A percentile compares a stretch with the other conserved stretches of the same genome.
Evolutionary conservation across 306 rosid genomes (phyloP).

Genomic region (Castanea crenata): DNA sequence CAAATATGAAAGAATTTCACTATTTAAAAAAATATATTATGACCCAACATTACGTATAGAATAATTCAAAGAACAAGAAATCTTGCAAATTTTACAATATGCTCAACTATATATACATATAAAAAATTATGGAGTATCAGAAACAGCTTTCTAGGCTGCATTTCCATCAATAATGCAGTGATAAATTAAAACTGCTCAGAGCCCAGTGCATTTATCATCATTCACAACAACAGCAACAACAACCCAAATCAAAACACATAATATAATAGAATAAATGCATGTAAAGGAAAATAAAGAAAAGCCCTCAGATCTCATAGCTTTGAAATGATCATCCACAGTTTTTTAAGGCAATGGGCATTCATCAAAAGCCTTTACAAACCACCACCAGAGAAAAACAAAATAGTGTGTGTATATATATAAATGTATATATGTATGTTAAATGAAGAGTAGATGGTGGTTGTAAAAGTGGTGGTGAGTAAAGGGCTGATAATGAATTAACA

Average conservation of each 20-base stretch:
- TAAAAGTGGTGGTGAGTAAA: not conserved
- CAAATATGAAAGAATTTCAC: no score
- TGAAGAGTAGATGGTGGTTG: not conserved
- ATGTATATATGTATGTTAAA: not conserved
- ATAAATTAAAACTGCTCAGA: slow-evolving; percentile 27
- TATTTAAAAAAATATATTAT: not conserved
- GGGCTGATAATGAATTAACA: slow-evolving; percentile 22
- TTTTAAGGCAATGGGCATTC: slow-evolving; percentile 22
- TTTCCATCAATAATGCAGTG: slow-evolving; percentile 22
- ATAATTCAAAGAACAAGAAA: no score
- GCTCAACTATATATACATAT: no score
- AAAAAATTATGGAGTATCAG: slow-evolving; percentile 1
- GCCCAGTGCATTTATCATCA: slow-evolving; percentile 43
- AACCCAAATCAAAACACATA: no score
- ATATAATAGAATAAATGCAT: no score
- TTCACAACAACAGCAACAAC: not conserved
- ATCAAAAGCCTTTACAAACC: slow-evolving; percentile 23
- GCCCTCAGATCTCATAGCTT: slow-evolving; percentile 42
- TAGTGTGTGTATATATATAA: not conserved
- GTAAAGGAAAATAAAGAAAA: not conserved
- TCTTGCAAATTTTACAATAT: no score
- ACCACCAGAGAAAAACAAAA: not conserved
- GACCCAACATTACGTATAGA: not conserved
- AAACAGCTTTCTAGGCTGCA: slow-evolving; percentile 35
- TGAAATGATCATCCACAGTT: slow-evolving; percentile 8